Percentiles rank a stretch among this genome's conserved stretches.
These are phyloP conservation scores for Tuber microsphaerosporum DNA, from an alignment of 495 filamentous ascomycete species.

Conservation along the genomic window DNA sequence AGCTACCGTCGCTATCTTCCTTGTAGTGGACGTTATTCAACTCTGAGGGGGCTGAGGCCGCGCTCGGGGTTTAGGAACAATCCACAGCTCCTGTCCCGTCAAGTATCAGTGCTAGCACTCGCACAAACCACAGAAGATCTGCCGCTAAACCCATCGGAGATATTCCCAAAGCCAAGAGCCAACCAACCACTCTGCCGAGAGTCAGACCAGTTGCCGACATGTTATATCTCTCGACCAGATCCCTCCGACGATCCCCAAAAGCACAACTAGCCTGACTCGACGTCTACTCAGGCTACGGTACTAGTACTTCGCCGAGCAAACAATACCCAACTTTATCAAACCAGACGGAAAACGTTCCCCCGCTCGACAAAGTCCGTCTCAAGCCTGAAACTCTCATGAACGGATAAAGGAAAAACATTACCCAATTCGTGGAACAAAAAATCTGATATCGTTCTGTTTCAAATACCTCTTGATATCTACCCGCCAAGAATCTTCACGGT, in stretches of 20 bases:
- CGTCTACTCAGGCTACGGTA: not conserved
- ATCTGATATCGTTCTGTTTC: not conserved
- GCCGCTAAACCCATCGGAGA: constrained; percentile 2
- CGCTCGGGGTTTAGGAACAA: not conserved
- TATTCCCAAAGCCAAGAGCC: constrained; percentile 3
- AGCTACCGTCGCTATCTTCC: not conserved
- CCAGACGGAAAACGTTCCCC: not conserved
- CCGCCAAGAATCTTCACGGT: not conserved
- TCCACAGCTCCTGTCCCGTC: not conserved
- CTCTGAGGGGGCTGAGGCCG: not conserved
- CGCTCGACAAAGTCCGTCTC: not conserved
- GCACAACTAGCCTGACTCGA: not conserved
- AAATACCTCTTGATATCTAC: not conserved
- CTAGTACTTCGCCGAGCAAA: not conserved
- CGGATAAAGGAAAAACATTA: not conserved
- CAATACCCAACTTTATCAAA: not conserved
- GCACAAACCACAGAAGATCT: not conserved
- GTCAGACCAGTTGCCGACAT: not conserved
- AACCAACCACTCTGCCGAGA: not conserved
- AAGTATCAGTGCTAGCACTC: not conserved
- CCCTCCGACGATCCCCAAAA: not conserved
- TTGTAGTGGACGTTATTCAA: not conserved
- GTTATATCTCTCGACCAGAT: not conserved
- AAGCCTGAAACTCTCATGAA: not conserved
- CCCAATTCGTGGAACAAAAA: not conserved